phyloP scores from a whole-genome alignment of 1,284 basidiomycete genomes.

The Phellopilus nigrolimitatus region DNA sequence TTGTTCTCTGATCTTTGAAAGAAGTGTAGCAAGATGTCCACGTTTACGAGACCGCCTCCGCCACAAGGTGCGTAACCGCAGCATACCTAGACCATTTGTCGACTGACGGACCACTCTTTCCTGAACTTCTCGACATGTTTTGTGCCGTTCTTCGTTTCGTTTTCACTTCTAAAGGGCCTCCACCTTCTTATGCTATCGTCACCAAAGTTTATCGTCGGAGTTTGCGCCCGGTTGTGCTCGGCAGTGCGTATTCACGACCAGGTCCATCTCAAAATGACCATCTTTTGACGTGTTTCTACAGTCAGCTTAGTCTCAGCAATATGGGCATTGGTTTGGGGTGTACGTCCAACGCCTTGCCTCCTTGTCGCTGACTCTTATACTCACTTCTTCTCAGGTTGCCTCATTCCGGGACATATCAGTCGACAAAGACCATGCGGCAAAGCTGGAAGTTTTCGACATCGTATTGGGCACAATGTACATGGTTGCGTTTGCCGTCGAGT shows the following conservation, averaged over 20 bases:
- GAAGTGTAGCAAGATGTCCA: slow-evolving; percentile 1
- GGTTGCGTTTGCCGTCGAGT: slow-evolving; percentile 48
- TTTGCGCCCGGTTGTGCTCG: slow-evolving; percentile 53
- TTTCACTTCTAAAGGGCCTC: slow-evolving; percentile 38
- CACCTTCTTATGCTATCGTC: slow-evolving; percentile 57
- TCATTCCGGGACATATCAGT: slow-evolving; percentile 50
- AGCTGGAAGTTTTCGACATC: slow-evolving; percentile 55
- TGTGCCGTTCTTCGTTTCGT: background rate
- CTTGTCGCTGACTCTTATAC: slow-evolving; percentile 15
- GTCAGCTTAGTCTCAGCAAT: slow-evolving; percentile 46
- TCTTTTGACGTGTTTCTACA: slow-evolving; percentile 24
- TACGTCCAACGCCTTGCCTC: slow-evolving; percentile 41
- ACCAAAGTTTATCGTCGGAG: slow-evolving; percentile 47
- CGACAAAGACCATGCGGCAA: slow-evolving; percentile 43
- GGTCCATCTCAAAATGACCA: background rate
- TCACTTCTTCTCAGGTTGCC: slow-evolving; percentile 40
- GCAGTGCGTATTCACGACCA: slow-evolving; percentile 38
- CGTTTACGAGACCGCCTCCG: slow-evolving; percentile 17
- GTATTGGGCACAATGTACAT: slow-evolving; percentile 55
- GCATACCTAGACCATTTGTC: no score
- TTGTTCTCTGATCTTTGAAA: background rate
- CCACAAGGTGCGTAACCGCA: slow-evolving; percentile 20
- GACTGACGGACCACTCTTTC: no score
- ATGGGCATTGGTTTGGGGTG: slow-evolving; percentile 61
- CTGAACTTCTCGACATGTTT: background rate